Conservation (phyloP, 2,329 filamentous ascomycete species). For the Pseudocercospora crystallina region DNA sequence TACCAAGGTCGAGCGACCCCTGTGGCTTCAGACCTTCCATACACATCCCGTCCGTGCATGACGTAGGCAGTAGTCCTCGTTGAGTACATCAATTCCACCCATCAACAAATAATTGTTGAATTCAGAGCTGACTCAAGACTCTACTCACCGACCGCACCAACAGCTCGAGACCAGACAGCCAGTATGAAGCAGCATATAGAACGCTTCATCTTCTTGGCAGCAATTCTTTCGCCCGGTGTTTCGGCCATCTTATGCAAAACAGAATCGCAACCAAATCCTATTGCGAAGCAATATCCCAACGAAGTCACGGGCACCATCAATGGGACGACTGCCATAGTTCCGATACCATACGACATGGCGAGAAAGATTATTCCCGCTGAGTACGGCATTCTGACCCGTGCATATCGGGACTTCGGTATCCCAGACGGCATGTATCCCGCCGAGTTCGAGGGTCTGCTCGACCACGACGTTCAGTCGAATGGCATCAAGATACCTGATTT, state of each 20-base stretch:
- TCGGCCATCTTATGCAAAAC: constrained; percentile 3
- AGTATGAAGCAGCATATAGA: too few species aligned
- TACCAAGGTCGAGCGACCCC: too few species aligned
- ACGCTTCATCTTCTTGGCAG: too few species aligned
- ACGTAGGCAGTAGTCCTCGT: not conserved
- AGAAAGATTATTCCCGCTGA: constrained; percentile 15
- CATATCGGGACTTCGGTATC: constrained; percentile 13
- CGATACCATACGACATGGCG: constrained; percentile 15
- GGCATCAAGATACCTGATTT: constrained; percentile 17
- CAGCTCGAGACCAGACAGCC: too few species aligned
- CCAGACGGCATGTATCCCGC: constrained; percentile 18
- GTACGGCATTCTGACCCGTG: constrained; percentile 16
- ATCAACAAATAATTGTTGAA: too few species aligned
- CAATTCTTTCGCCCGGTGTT: too few species aligned
- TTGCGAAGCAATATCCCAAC: constrained; percentile 9
- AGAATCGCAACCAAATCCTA: constrained; percentile 19
- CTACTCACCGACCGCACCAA: too few species aligned
- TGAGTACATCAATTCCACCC: not conserved
- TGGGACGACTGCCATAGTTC: constrained; percentile 19
- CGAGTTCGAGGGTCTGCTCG: constrained; percentile 11
- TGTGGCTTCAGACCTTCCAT: too few species aligned
- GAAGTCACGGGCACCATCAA: constrained; percentile 20
- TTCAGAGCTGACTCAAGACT: too few species aligned
- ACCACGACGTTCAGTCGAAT: constrained; percentile 11
- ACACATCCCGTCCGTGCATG: too few species aligned